These are phyloP conservation scores for Flammula alnicola DNA, from an alignment of 1,284 basidiomycete genomes.

Conservation along the genomic window DNA sequence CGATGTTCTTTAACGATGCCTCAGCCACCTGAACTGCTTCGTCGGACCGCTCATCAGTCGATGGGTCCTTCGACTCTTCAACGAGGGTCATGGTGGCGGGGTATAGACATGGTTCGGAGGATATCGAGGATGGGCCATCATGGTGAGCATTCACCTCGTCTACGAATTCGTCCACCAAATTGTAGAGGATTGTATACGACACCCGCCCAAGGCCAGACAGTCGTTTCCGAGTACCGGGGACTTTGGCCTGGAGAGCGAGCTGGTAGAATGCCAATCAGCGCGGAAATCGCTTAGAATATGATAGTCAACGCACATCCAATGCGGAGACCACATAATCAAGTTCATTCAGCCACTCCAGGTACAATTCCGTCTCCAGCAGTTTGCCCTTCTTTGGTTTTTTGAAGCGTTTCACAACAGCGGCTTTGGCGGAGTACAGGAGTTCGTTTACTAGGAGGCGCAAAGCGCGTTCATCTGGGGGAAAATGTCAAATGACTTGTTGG, in stretches of 20 bases:
- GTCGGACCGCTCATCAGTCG: conserved; percentile 41
- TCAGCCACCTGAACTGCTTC: conserved; percentile 39
- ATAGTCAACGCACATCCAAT: conserved; percentile 34
- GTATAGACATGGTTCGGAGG: conserved; percentile 31
- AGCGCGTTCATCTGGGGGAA: conserved; percentile 21
- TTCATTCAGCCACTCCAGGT: conserved; percentile 42
- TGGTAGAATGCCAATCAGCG: conserved; percentile 18
- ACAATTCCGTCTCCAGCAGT: conserved; percentile 44
- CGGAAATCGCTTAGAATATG: not conserved
- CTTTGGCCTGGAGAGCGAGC: conserved; percentile 39
- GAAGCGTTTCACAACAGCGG: conserved; percentile 30
- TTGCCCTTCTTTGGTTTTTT: conserved; percentile 28
- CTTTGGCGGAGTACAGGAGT: conserved; percentile 37
- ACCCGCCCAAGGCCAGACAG: conserved; percentile 39
- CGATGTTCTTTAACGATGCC: conserved; percentile 35
- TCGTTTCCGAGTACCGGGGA: conserved; percentile 37
- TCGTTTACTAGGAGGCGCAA: conserved; percentile 22
- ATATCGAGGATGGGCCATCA: conserved; percentile 40
- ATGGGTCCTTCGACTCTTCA: conserved; percentile 44
- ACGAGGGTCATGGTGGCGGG: conserved; percentile 44
- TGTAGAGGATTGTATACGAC: conserved; percentile 42
- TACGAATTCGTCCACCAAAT: conserved; percentile 44
- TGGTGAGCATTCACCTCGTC: conserved; percentile 45
- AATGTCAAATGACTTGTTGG: conserved; percentile 2
- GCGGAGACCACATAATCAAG: conserved; percentile 40